Base-by-base conservation (phyloP, 2,329 filamentous ascomycete genomes). In the Neophaeococcomyces mojaviensis region DNA sequence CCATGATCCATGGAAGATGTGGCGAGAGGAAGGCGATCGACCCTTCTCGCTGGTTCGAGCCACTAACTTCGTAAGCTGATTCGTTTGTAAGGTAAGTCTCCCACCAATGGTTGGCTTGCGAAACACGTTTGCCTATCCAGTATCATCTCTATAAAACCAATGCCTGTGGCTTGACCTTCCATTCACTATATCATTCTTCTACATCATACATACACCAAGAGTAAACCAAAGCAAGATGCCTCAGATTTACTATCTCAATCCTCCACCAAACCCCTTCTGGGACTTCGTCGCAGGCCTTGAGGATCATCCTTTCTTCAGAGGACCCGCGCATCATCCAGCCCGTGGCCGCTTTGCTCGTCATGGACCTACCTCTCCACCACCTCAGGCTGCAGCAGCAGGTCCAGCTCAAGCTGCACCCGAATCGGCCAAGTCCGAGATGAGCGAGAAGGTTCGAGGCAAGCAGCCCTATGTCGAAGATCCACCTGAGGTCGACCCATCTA, bases 211-310 rank as follows among this genome's bases (percentile, higher is more conserved):
- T 22, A 20, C 16, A 10, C 6, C n/a, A 18, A 26, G 9, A 10
- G n/a, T 15, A 44, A 13, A 13, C 10, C 12, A 19, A 19, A 5
- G 26, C 35, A 15, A 15, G 16, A 78, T 78, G 74, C 69, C 74
- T 58, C 71, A 71, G 53, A 63, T 77, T 49, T 66, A 68, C 48
- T 72, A 75, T 58, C 68, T 75, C 44, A 59, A 57, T 46, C 47
- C 55, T 16, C 53, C 52, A 24, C 53, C 50, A 30, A 55, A 69
- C 55, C 71, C 73, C 42, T 76, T 78, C 58, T 78, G 76, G 75
- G 73, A 78, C 59, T 74, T 73, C 49, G 55, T 78, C 44, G 67
- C 71, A 43, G 65, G 62, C 50, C 64, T 79, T 10, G 73, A 78
- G 53, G 59, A 65, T 19, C 67, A 74, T 55, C 68, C 72, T 20